Evolutionary conservation across 192 early-diverging fungal species (phyloP).

Genomic region (Thoreauomyces humboldtii): DNA sequence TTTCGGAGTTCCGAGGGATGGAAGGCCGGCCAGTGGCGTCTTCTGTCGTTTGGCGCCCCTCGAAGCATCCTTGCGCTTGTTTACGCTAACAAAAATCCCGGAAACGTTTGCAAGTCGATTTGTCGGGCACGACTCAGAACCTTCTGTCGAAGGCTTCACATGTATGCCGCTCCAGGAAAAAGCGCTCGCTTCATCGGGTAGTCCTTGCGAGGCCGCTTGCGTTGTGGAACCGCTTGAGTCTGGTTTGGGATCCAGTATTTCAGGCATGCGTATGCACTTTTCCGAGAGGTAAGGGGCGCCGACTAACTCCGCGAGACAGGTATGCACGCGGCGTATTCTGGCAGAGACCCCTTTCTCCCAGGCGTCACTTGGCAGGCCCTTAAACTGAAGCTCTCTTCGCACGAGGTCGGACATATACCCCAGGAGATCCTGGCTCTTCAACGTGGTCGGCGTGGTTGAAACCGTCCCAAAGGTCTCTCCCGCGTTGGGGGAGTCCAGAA

Average conservation of each 20-base stretch:
- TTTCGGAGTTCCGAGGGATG: no score
- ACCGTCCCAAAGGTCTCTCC: no score
- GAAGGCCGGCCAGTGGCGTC: not conserved
- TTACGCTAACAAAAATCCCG: not conserved
- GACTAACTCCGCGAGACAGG: constrained; percentile 22
- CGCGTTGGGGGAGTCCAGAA: no score
- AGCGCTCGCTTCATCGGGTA: constrained; percentile 9
- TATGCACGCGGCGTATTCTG: constrained; percentile 16
- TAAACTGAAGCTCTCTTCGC: not conserved
- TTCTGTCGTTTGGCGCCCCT: constrained; percentile 1
- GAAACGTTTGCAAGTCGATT: no score
- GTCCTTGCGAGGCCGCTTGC: not conserved
- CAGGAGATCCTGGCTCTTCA: not conserved
- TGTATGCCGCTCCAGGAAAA: constrained; percentile 4
- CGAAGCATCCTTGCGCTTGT: not conserved
- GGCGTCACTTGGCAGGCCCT: not conserved
- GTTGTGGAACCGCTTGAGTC: no score
- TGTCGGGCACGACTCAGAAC: no score
- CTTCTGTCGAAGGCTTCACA: no score
- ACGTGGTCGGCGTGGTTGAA: not conserved
- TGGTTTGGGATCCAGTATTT: not conserved
- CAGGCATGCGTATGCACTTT: constrained; percentile 2
- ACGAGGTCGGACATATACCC: constrained; percentile 2
- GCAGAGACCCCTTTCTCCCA: not conserved
- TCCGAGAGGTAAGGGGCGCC: constrained; percentile 26